Evolutionary conservation across 2,329 filamentous ascomycete species (phyloP).

Genomic region (Magnaporthales sp.): DNA sequence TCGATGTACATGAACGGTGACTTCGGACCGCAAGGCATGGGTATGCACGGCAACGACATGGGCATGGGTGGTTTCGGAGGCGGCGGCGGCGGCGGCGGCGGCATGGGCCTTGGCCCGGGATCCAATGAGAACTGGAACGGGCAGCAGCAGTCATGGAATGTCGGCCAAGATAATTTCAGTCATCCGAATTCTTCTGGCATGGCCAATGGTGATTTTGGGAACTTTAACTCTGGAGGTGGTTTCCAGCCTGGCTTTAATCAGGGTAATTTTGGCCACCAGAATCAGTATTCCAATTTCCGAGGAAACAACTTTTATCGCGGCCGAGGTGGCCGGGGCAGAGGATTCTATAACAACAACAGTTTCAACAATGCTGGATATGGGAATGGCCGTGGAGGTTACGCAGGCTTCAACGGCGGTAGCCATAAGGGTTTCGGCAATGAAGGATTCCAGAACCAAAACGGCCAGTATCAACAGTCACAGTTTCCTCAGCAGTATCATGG

Average conservation of each 20-base stretch:
- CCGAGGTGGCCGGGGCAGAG: conserved; percentile 53
- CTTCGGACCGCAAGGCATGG: conserved; percentile 61
- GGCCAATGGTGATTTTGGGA: conserved; percentile 72
- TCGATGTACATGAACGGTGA: conserved; percentile 75
- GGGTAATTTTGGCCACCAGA: conserved; percentile 75
- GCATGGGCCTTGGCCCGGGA: conserved; percentile 41
- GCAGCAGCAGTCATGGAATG: conserved; percentile 70
- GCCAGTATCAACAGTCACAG: conserved; percentile 14
- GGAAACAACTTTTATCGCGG: conserved; percentile 45
- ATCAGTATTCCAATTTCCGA: conserved; percentile 71
- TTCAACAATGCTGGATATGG: conserved; percentile 22
- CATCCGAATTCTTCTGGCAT: conserved; percentile 75
- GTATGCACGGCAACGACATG: conserved; percentile 60
- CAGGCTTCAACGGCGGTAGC: conserved; percentile 23
- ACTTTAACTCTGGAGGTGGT: conserved; percentile 57
- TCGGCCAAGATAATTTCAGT: conserved; percentile 80
- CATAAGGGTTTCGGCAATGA: conserved; percentile 20
- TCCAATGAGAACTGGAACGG: conserved; percentile 67
- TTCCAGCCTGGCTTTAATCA: conserved; percentile 71
- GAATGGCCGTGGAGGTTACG: conserved; percentile 47
- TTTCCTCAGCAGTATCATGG: background rate
- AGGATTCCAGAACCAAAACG: conserved; percentile 19
- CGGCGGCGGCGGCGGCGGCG: conserved; percentile 49
- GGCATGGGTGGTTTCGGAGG: conserved; percentile 68
- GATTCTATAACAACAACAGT: conserved; percentile 32